Conservation (phyloP, 75 land plant species). For the Larix kaempferi region DNA sequence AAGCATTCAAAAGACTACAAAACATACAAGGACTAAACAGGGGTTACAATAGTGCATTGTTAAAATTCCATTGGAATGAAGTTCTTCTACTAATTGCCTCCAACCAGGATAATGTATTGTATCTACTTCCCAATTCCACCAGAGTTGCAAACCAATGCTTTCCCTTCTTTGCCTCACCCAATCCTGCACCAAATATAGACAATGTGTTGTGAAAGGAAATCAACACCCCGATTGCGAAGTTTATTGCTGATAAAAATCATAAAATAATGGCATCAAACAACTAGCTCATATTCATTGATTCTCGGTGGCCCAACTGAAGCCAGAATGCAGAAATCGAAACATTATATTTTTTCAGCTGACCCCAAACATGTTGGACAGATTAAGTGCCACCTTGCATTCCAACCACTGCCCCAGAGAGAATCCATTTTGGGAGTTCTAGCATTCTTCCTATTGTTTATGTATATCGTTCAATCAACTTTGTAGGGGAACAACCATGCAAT, state of each 20-base stretch:
- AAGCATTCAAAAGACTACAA: neutral
- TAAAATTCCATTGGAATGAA: slow-evolving; percentile 39
- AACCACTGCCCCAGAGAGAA: slow-evolving; percentile 79
- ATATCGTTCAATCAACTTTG: slow-evolving; percentile 62
- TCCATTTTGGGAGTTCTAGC: slow-evolving; percentile 86
- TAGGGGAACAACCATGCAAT: slow-evolving; percentile 69
- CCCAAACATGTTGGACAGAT: slow-evolving; percentile 57
- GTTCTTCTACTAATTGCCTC: slow-evolving; percentile 62
- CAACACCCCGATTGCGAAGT: too few relatives aligned
- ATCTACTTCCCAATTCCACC: slow-evolving; percentile 99
- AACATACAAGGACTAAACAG: slow-evolving; percentile 64
- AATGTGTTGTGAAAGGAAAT: too few relatives aligned
- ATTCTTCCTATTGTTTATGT: slow-evolving; percentile 81
- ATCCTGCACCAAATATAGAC: slow-evolving; percentile 44
- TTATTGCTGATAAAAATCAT: too few relatives aligned
- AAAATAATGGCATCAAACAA: too few relatives aligned
- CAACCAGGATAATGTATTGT: slow-evolving; percentile 55
- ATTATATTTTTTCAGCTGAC: slow-evolving; percentile 37
- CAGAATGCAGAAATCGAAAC: slow-evolving; percentile 92
- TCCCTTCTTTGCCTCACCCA: slow-evolving; percentile 93
- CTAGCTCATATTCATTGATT: too few relatives aligned
- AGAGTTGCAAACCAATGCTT: slow-evolving; percentile 81
- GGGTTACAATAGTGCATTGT: slow-evolving; percentile 93
- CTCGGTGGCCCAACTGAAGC: slow-evolving; percentile 59
- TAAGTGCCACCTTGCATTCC: slow-evolving; percentile 98